phyloP scores from a whole-genome alignment of 352 stramenopile genomes.

The Phytopythium cucurbitacearum region DNA sequence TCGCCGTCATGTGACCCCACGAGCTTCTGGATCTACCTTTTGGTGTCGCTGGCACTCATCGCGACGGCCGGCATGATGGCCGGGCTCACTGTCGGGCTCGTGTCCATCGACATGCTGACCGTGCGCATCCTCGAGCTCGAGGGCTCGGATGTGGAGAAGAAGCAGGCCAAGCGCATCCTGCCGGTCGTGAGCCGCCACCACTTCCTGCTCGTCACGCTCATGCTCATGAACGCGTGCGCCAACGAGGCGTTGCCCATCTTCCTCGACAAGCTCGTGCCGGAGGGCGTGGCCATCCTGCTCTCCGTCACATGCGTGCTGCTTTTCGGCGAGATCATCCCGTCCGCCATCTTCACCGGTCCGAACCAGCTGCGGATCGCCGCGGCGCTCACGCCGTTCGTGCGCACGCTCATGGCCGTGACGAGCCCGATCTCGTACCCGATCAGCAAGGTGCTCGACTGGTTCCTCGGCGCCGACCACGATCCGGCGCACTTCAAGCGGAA shows the following conservation, averaged over 20 bases:
- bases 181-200: conserved; percentile 91
- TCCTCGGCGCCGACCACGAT: conserved; percentile 76
- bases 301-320: conserved; percentile 94
- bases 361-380: conserved; percentile 90
- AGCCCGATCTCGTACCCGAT: conserved; percentile 91
- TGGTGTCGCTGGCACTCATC: conserved; percentile 40
- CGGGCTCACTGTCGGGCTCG: conserved; percentile 72
- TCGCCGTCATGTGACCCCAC: conserved; percentile 61
- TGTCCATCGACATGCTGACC: conserved; percentile 80
- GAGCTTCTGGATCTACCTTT: conserved; percentile 57
- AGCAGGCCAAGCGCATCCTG: conserved; percentile 66
- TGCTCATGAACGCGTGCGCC: conserved; percentile 91
- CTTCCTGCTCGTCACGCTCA: conserved; percentile 91
- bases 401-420: conserved; percentile 84
- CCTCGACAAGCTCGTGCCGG: conserved; percentile 83
- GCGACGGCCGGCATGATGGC: conserved; percentile 61
- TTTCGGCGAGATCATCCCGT: conserved; percentile 95
- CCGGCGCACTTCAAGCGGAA: conserved; percentile 84
- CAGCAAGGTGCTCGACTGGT: conserved; percentile 85
- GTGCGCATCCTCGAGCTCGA: conserved; percentile 77
- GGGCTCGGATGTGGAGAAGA: conserved; percentile 69
- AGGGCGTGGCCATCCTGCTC: conserved; percentile 87
- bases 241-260: conserved; percentile 95
- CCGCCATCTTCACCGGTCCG: conserved; percentile 92
- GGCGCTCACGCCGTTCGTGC: conserved; percentile 77